Conservation (phyloP, 495 filamentous ascomycete genomes). For the Aspergillus incahuasiensis region DNA sequence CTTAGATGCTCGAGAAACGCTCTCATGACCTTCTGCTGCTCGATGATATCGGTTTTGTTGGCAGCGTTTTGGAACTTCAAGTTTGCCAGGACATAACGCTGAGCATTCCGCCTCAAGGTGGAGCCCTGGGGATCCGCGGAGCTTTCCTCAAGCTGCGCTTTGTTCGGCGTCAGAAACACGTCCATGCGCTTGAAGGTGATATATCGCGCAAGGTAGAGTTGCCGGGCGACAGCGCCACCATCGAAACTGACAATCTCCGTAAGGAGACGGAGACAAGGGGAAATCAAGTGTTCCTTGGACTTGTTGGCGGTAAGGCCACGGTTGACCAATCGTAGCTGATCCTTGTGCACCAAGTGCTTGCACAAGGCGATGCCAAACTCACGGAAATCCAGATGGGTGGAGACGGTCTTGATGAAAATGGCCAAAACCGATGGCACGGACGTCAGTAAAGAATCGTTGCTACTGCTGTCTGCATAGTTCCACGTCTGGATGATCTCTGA, state of each 20-base stretch:
- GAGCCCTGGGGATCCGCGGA: slow-evolving; percentile 54
- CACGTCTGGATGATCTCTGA: slow-evolving; percentile 74
- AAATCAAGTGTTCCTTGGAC: slow-evolving; percentile 78
- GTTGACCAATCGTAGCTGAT: slow-evolving; percentile 66
- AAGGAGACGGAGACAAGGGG: slow-evolving; percentile 73
- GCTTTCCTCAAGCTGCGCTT: slow-evolving; percentile 44
- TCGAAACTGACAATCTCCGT: slow-evolving; percentile 75
- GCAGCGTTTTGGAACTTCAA: slow-evolving; percentile 64
- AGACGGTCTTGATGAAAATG: slow-evolving; percentile 69
- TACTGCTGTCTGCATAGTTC: slow-evolving; percentile 65
- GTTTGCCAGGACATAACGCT: slow-evolving; percentile 68
- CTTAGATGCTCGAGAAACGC: slow-evolving; percentile 64
- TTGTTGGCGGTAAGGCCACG: slow-evolving; percentile 67
- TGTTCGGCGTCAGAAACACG: slow-evolving; percentile 43
- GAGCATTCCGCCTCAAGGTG: slow-evolving; percentile 70
- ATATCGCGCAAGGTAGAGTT: slow-evolving; percentile 63
- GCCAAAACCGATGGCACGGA: slow-evolving; percentile 70
- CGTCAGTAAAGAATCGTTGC: slow-evolving; percentile 70
- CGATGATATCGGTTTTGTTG: slow-evolving; percentile 70
- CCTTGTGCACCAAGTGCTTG: slow-evolving; percentile 66
- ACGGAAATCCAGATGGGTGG: slow-evolving; percentile 62
- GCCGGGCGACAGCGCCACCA: slow-evolving; percentile 68
- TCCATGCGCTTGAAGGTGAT: slow-evolving; percentile 71
- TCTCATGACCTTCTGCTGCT: slow-evolving; percentile 63
- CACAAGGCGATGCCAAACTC: slow-evolving; percentile 67